Evolutionary conservation across 345 rosid genomes (phyloP).

Genomic region (Cardamine chenopodiifolia): DNA sequence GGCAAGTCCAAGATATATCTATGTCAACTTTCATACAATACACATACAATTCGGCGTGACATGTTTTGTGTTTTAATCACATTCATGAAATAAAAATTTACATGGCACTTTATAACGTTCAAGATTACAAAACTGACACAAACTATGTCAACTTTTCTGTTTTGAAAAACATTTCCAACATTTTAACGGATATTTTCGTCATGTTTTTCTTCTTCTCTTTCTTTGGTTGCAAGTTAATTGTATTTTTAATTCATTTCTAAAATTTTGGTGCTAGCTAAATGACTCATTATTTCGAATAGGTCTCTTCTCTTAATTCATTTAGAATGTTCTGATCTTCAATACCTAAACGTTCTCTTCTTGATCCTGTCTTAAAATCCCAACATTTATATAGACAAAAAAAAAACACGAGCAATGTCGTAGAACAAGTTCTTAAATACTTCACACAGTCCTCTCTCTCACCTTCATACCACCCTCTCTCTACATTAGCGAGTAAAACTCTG

Average conservation of each 20-base stretch:
- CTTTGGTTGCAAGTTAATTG: background rate
- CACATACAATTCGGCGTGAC: too few relatives aligned
- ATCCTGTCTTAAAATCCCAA: conserved; percentile 10
- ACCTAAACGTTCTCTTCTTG: conserved; percentile 19
- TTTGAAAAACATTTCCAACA: background rate
- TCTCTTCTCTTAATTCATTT: conserved; percentile 3
- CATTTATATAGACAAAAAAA: conserved; percentile 16
- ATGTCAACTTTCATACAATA: too few relatives aligned
- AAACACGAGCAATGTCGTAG: background rate
- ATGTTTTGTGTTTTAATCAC: too few relatives aligned
- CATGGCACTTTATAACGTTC: background rate
- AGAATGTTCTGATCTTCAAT: background rate
- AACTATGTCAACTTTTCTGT: background rate
- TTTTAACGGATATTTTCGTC: background rate
- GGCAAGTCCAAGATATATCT: too few relatives aligned
- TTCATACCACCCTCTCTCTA: background rate
- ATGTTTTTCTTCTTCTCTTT: background rate
- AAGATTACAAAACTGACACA: background rate
- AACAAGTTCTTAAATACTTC: conserved; percentile 16
- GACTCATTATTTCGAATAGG: background rate
- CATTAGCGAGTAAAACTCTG: conserved; percentile 14
- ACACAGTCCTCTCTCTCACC: background rate
- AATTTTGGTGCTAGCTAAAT: background rate
- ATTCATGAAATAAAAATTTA: too few relatives aligned
- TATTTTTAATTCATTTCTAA: background rate